Evolutionary conservation across 768 basidiomycete genomes (phyloP), one percentile per base, ranked within the genome.

Genomic region (Mycena vitilis): DNA sequence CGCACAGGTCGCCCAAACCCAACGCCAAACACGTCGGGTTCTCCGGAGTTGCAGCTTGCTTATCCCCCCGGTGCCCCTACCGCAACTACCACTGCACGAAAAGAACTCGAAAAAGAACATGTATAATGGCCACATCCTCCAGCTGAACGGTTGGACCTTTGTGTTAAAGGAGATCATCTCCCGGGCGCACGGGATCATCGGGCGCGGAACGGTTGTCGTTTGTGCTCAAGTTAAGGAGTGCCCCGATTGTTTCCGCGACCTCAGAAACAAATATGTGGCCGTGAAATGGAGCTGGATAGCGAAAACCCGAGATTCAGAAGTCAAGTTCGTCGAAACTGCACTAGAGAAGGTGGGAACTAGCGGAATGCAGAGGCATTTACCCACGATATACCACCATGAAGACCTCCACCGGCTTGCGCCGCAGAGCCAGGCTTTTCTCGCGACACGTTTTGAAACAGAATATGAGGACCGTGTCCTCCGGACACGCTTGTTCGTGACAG

Each of bases 201-300:
- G 63, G 15, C 63, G 63, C 47, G 63, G 55, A 2, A 65, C 63
- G 10, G 44, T 47, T 22, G 55, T 65, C 22, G 44, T 55, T 1
- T 18, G 30, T 0, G 62, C 62, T n/a, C 37, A 10, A 22, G 62
- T 63, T 36, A 20, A 3, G 1, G 7, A 9, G 4, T 45, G 45
- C 45, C 48, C 48, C 34, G 18, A 20, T 48, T 12, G 1, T 10
- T n/a, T n/a, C n/a, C 37, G 13, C 36, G 42, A 55, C 9, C 42
- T 53, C 42, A 45, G 3, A 15, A 53, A 53, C 53, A 44, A 36
- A 22, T 23, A 15, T 8, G 44, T 63, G 40, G 62, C 47, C 30
- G 60, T 61, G 23, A 63, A 63, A 47, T 54, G 52, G 62, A 55
- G 62, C 22, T 63, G 62, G 62, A 40, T 55, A 1, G 25, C 62